These are phyloP conservation scores for Heterobasidion annosum DNA, from an alignment of 1,284 basidiomycete species.

Conservation along the genomic window DNA sequence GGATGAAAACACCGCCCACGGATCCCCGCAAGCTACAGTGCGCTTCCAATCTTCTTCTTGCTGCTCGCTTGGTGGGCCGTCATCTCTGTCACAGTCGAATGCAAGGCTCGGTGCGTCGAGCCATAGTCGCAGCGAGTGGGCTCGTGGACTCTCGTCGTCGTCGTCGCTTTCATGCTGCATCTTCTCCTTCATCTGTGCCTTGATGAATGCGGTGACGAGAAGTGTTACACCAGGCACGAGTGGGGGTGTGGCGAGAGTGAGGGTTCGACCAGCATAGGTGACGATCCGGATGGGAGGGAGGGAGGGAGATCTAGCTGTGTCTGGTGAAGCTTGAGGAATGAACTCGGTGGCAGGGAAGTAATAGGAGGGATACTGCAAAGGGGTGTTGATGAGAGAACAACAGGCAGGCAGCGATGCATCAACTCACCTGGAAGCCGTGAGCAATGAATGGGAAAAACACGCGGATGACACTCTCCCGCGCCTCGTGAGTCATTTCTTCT, in stretches of 20 bases:
- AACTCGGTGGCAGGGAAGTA: background rate
- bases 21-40: background rate
- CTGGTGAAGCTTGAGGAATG: background rate
- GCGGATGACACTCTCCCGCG: no score
- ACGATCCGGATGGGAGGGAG: background rate
- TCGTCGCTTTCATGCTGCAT: background rate
- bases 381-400: background rate
- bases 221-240: background rate
- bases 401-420: no score
- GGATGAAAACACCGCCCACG: background rate
- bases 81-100: no score
- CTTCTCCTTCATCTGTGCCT: background rate
- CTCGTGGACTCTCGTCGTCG: background rate
- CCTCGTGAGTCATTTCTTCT: no score
- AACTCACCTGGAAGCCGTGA: background rate
- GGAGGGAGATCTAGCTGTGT: background rate
- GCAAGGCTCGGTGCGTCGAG: no score
- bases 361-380: background rate
- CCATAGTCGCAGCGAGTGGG: no score
- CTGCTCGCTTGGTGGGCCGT: background rate
- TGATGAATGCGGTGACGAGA: background rate
- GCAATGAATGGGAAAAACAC: no score
- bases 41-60: background rate
- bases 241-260: background rate
- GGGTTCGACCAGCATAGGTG: no score